Percentiles rank a stretch among this genome's conserved stretches.
These are phyloP conservation scores for Pogostemon cablin DNA, from an alignment of 257 asterid species.

Conservation along the genomic window DNA sequence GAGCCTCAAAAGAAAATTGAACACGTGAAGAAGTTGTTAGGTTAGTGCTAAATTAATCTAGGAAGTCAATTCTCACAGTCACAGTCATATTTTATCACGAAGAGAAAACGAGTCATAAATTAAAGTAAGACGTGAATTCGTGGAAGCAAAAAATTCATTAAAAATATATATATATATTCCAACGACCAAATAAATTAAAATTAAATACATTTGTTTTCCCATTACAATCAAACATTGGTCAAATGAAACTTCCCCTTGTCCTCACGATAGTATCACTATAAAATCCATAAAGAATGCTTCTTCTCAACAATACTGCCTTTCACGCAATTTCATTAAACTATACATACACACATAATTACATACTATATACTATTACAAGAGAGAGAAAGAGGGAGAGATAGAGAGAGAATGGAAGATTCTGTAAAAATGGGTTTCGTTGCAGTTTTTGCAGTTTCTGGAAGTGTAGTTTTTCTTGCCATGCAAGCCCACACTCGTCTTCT, in stretches of 20 bases:
- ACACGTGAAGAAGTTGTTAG: neutral
- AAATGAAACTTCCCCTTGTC: constrained; percentile 29
- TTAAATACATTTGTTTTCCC: neutral
- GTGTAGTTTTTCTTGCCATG: constrained; percentile 74
- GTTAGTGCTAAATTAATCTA: neutral
- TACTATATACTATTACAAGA: neutral
- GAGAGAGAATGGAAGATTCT: constrained; percentile 49
- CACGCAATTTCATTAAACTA: neutral
- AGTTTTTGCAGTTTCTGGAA: constrained; percentile 85
- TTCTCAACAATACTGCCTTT: constrained; percentile 13
- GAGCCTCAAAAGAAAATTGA: too few relatives aligned
- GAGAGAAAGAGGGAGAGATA: neutral
- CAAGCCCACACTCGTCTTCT: constrained; percentile 76
- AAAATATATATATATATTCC: neutral
- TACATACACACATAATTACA: neutral
- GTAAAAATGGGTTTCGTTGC: constrained; percentile 65
- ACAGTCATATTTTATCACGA: neutral
- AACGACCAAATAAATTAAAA: constrained; percentile 1
- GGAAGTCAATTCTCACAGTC: neutral
- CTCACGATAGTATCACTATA: constrained; percentile 21
- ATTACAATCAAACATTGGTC: constrained; percentile 27
- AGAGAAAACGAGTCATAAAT: neutral
- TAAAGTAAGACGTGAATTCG: constrained; percentile 8
- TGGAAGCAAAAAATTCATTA: neutral
- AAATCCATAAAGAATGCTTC: neutral